phyloP scores from a whole-genome alignment of 306 rosid genomes.

The Leucaena leucocephala region DNA sequence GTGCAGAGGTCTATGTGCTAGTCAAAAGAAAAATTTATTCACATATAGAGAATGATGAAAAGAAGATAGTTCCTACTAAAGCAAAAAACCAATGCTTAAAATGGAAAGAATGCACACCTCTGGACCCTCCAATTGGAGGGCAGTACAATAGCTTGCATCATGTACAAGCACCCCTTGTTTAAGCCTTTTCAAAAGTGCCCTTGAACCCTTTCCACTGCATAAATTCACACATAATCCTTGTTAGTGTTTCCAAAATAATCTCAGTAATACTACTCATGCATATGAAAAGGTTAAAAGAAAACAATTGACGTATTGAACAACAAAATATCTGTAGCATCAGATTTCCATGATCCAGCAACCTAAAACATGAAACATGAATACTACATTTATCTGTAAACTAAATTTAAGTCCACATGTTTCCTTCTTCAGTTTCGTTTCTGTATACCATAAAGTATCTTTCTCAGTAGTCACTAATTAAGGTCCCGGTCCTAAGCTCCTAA shows the following conservation, averaged over 20 bases:
- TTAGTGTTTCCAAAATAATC: conserved; percentile 33
- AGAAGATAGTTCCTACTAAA: not conserved
- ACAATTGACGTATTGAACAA: not conserved
- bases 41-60: not conserved
- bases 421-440: not conserved
- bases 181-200: conserved; percentile 74
- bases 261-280: not conserved
- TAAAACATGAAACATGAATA: conserved; percentile 13
- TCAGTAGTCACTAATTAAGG: not conserved
- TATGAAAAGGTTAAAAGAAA: not conserved
- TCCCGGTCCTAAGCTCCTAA: not conserved
- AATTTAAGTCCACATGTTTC: conserved; percentile 12
- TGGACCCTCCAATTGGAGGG: conserved; percentile 86
- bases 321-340: conserved; percentile 1
- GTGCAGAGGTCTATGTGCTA: conserved; percentile 5
- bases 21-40: conserved; percentile 3
- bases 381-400: conserved; percentile 9
- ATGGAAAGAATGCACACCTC: conserved; percentile 50
- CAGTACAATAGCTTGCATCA: conserved; percentile 75
- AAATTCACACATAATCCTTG: conserved; percentile 17
- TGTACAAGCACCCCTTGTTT: conserved; percentile 67
- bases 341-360: not conserved
- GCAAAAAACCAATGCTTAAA: not conserved
- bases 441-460: not conserved
- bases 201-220: conserved; percentile 81